phyloP scores from a whole-genome alignment of 2,329 filamentous ascomycete genomes.

The Botrytis fabae region DNA sequence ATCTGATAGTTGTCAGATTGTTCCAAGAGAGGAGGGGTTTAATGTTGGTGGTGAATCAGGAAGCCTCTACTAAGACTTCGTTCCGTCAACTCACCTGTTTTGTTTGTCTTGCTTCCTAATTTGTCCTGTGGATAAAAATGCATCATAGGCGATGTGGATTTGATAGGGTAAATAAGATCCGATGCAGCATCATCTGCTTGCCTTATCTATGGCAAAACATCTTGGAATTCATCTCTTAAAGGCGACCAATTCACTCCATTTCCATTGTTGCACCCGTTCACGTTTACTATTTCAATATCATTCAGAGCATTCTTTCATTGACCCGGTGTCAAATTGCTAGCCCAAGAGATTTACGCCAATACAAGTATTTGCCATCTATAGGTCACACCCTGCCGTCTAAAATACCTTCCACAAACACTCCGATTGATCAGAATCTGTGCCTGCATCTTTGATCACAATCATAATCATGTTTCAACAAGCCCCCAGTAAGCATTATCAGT shows the following conservation, averaged over 20 bases:
- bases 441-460: constrained; percentile 1
- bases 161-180: constrained; percentile 16
- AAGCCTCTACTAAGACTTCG: not conserved
- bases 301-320: not conserved
- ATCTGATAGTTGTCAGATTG: constrained; percentile 14
- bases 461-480: not conserved
- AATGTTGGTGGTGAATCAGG: not conserved
- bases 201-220: constrained; percentile 21
- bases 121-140: not conserved
- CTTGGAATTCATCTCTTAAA: not conserved
- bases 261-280: not conserved
- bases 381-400: not conserved
- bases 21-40: not conserved
- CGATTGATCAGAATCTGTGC: not conserved
- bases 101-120: constrained; percentile 9
- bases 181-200: not conserved
- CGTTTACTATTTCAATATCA: not conserved
- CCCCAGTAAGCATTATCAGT: not conserved
- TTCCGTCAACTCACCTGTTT: not conserved
- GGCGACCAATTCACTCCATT: not conserved
- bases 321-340: not conserved
- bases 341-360: not conserved
- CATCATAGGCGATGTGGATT: constrained; percentile 2
- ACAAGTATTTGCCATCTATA: not conserved
- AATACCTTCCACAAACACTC: not conserved